Evolutionary conservation across 2,329 filamentous ascomycete species (phyloP).

Genomic region (Sarocladium brachiariae): DNA sequence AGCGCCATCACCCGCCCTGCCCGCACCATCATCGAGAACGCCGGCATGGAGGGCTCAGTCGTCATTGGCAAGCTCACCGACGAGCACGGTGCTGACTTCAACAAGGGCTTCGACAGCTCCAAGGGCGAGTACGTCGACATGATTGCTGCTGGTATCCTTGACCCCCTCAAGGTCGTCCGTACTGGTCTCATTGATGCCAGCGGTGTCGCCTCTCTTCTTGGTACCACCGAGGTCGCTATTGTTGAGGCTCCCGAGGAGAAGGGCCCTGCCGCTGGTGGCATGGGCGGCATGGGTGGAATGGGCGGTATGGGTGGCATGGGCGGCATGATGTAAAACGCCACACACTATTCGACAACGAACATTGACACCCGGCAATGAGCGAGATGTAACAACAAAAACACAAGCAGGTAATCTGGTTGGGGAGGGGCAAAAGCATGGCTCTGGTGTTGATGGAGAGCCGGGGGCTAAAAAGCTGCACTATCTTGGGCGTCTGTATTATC

Average conservation of each 20-base stretch:
- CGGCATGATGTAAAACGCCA: slow-evolving; percentile 51
- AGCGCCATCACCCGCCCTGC: slow-evolving; percentile 95
- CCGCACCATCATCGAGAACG: slow-evolving; percentile 95
- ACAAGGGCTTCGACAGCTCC: slow-evolving; percentile 94
- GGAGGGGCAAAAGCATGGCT: slow-evolving; percentile 30
- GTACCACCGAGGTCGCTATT: slow-evolving; percentile 96
- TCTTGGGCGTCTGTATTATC: not conserved
- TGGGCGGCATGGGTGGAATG: slow-evolving; percentile 67
- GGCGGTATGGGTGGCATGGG: slow-evolving; percentile 54
- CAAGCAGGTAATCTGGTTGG: slow-evolving; percentile 1
- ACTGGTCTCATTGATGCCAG: slow-evolving; percentile 91
- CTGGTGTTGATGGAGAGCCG: slow-evolving; percentile 33
- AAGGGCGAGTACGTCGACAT: slow-evolving; percentile 99
- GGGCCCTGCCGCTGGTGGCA: slow-evolving; percentile 52
- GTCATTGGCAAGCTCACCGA: slow-evolving; percentile 97
- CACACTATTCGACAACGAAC: not conserved
- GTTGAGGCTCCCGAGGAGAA: slow-evolving; percentile 96
- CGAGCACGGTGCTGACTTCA: slow-evolving; percentile 87
- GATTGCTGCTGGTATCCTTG: slow-evolving; percentile 93
- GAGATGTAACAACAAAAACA: slow-evolving; percentile 15
- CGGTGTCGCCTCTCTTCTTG: slow-evolving; percentile 92
- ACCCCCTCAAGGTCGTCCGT: slow-evolving; percentile 98
- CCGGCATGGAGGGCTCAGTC: slow-evolving; percentile 89
- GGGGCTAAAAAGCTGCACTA: slow-evolving; percentile 3
- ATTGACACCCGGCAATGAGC: slow-evolving; percentile 13